Evolutionary conservation across 768 basidiomycete genomes (phyloP).

Genomic region (Floccularia luteovirens): DNA sequence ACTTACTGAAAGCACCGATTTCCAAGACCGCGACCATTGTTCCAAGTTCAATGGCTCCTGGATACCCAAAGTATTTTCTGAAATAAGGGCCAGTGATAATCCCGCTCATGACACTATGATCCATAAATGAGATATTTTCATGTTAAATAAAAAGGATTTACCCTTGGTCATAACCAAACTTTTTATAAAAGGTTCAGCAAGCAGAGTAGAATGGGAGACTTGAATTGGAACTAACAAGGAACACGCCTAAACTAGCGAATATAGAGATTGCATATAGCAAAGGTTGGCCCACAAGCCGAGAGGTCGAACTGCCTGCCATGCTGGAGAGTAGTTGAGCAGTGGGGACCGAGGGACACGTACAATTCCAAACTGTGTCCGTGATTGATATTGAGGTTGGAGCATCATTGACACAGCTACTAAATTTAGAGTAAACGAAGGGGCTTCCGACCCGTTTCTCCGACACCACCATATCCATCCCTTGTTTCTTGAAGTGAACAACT

Average conservation of each 20-base stretch:
- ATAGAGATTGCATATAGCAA: constrained; percentile 75
- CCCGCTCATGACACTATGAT: constrained; percentile 75
- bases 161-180: constrained; percentile 91
- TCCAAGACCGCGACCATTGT: constrained; percentile 96
- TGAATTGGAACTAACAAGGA: constrained; percentile 48
- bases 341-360: constrained; percentile 8
- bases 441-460: no score
- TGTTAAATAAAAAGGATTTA: constrained; percentile 19
- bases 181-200: constrained; percentile 2
- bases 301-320: constrained; percentile 17
- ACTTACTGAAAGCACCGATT: constrained; percentile 82
- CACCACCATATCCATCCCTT: no score
- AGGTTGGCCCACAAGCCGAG: constrained; percentile 68
- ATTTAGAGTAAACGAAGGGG: no score
- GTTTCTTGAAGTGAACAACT: no score
- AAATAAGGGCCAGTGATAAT: constrained; percentile 87
- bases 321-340: constrained; percentile 48
- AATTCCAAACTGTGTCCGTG: no score
- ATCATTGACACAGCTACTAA: no score
- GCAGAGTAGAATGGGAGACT: constrained; percentile 2
- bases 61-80: constrained; percentile 74
- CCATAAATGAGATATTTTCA: constrained; percentile 3
- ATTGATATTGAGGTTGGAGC: no score
- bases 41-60: constrained; percentile 68
- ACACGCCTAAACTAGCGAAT: constrained; percentile 81